These are phyloP conservation scores for Lentinus polychrous DNA, from an alignment of 1,284 basidiomycete species.

Conservation along the genomic window DNA sequence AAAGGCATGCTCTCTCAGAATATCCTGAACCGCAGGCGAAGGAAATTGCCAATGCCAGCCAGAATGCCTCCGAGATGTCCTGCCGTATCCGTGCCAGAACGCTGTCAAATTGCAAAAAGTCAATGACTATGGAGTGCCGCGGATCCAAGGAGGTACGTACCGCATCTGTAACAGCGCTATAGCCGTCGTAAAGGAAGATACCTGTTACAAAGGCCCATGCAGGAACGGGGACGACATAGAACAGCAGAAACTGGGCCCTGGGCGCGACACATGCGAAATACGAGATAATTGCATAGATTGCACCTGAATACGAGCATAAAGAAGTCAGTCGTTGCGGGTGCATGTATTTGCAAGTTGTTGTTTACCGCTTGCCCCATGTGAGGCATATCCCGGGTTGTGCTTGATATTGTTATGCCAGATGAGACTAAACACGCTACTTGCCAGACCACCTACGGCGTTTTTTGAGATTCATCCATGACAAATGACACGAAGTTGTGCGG, in stretches of 20 bases:
- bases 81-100: slow-evolving; percentile 52
- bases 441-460: slow-evolving; percentile 47
- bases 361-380: slow-evolving; percentile 73
- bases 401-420: slow-evolving; percentile 44
- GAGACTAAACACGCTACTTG: slow-evolving; percentile 56
- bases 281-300: slow-evolving; percentile 70
- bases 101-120: slow-evolving; percentile 25
- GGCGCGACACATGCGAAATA: slow-evolving; percentile 71
- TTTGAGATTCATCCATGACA: slow-evolving; percentile 2
- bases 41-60: slow-evolving; percentile 58
- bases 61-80: slow-evolving; percentile 79
- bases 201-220: slow-evolving; percentile 77
- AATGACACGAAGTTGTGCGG: slow-evolving; percentile 5
- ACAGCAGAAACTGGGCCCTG: slow-evolving; percentile 65
- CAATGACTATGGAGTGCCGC: background rate
- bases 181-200: slow-evolving; percentile 69
- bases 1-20: background rate
- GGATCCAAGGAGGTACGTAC: slow-evolving; percentile 23
- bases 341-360: slow-evolving; percentile 3
- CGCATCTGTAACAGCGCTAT: slow-evolving; percentile 34
- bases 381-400: slow-evolving; percentile 35
- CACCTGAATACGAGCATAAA: slow-evolving; percentile 34
- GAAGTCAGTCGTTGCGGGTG: background rate
- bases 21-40: slow-evolving; percentile 14
- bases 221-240: slow-evolving; percentile 78